Percentiles rank a stretch among this genome's conserved stretches.
Conservation (phyloP, 2,329 filamentous ascomycete genomes). For the Didymella pomorum region DNA sequence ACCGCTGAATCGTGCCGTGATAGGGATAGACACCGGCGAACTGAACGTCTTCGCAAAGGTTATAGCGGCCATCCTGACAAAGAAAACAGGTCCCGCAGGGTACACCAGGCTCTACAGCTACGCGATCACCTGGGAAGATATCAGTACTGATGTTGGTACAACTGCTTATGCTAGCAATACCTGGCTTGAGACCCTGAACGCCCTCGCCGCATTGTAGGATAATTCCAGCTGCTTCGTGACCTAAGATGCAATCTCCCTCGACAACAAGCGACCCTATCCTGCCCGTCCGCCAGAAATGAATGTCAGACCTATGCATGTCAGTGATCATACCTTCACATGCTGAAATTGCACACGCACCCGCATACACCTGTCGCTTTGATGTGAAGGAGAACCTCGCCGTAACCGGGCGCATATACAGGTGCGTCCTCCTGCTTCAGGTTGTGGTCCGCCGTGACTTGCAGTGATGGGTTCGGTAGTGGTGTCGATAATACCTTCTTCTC, state of each 20-base stretch:
- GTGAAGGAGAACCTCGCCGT: slow-evolving; percentile 66
- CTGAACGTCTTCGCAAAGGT: slow-evolving; percentile 68
- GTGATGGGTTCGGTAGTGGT: slow-evolving; percentile 60
- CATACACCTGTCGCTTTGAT: slow-evolving; percentile 71
- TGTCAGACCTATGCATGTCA: slow-evolving; percentile 61
- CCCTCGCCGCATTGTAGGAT: slow-evolving; percentile 65
- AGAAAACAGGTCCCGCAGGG: slow-evolving; percentile 69
- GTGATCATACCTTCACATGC: too few relatives aligned
- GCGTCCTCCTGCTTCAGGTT: slow-evolving; percentile 64
- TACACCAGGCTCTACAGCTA: slow-evolving; percentile 72
- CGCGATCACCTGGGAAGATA: slow-evolving; percentile 64
- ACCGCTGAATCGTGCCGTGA: slow-evolving; percentile 67
- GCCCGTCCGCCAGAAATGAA: slow-evolving; percentile 73
- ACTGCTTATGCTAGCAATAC: slow-evolving; percentile 28
- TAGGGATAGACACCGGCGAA: slow-evolving; percentile 70
- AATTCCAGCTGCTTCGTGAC: slow-evolving; percentile 70
- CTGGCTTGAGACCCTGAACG: slow-evolving; percentile 61
- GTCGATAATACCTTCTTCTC: slow-evolving; percentile 29
- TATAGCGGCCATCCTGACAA: slow-evolving; percentile 68
- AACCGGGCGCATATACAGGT: slow-evolving; percentile 63
- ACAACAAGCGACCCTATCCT: slow-evolving; percentile 69
- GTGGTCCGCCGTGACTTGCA: slow-evolving; percentile 69
- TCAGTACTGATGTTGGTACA: background rate
- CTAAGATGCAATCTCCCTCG: slow-evolving; percentile 69
- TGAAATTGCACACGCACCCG: slow-evolving; percentile 54